Base-by-base conservation (phyloP, 345 rosid genomes). In the Noccaea caerulescens region DNA sequence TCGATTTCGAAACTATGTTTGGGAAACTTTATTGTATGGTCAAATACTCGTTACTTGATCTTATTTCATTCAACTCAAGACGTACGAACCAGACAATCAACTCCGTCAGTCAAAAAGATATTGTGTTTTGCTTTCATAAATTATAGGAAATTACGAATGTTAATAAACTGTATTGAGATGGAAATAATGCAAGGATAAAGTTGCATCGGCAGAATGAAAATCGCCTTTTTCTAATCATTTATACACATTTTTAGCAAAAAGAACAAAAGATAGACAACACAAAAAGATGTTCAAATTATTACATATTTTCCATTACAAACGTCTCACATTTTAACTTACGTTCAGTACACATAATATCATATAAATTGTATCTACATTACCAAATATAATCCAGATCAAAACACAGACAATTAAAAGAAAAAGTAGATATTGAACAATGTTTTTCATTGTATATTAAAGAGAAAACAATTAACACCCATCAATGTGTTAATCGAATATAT, bases 331-430 rank as follows among this genome's bases (percentile, higher is more conserved):
- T 68, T 69, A 55, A 56, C 53, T 54, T 62, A 54, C 34, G 46
- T 67, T 47, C 64, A 76, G 55, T 18, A 76, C 75, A 63, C 69
- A 55, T 46, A 38, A 60, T 20, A 67, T 50, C 60, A 69, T 69
- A 76, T 60, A 69, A 18, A 71, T 66, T 61, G 62, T 71, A 77
- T 66, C 72, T 77, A 77, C 71, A 58, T 66, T 66, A 76, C 76
- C 76, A 76, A 36, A 54, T 33, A 54, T 33, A 9, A 58, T 66
- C 39, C 58, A 72, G 47, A 58, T 71, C 68, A 58, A 70, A 76
- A 76, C 66, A 73, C 51, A 62, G 57, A 65, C 39, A 76, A 32
- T 6, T 34, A 32, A 70, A 23, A 43, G 13, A 9, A 46, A 45
- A 38, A 65, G 45, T 36, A 73, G 66, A 74, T 56, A 47, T 11